Evolutionary conservation across 75 land plant species (phyloP), one percentile per base, ranked within the genome.

Genomic region (Adiantum capillusveneris): DNA sequence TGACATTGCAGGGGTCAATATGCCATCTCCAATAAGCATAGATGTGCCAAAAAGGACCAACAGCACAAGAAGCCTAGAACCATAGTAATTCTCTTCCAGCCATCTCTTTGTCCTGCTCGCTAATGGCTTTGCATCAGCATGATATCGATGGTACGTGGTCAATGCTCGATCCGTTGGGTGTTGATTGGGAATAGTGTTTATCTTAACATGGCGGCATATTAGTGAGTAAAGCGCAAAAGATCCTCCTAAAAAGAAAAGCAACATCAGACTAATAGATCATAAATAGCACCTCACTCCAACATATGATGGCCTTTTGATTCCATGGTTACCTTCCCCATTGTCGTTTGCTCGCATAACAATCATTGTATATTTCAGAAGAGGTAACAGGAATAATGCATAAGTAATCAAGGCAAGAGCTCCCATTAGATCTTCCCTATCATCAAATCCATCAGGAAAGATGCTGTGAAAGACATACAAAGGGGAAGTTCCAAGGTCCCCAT

Each of bases 241-340:
- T n/a, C n/a, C n/a, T n/a, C n/a, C n/a, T n/a, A n/a, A n/a, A n/a
- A n/a, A n/a, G n/a, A n/a, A n/a, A n/a, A n/a, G n/a, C n/a, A n/a
- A n/a, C n/a, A n/a, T n/a, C n/a, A n/a, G n/a, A n/a, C n/a, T n/a
- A n/a, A n/a, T n/a, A n/a, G n/a, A n/a, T n/a, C n/a, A n/a, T n/a
- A n/a, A n/a, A n/a, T n/a, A n/a, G n/a, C n/a, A n/a, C n/a, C n/a
- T n/a, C n/a, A n/a, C n/a, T n/a, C n/a, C n/a, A n/a, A n/a, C n/a
- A n/a, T n/a, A n/a, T n/a, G n/a, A n/a, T n/a, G n/a, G n/a, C n/a
- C n/a, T n/a, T n/a, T n/a, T n/a, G n/a, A n/a, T n/a, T n/a, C n/a
- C n/a, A n/a, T n/a, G n/a, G n/a, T n/a, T 48, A 85, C 89, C 89
- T 57, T 86, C 81, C 6, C 90, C 90, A 44, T 86, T 71, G 77